Base-by-base conservation (phyloP, 352 stramenopile genomes). In the Phytophthora tentaculata region DNA sequence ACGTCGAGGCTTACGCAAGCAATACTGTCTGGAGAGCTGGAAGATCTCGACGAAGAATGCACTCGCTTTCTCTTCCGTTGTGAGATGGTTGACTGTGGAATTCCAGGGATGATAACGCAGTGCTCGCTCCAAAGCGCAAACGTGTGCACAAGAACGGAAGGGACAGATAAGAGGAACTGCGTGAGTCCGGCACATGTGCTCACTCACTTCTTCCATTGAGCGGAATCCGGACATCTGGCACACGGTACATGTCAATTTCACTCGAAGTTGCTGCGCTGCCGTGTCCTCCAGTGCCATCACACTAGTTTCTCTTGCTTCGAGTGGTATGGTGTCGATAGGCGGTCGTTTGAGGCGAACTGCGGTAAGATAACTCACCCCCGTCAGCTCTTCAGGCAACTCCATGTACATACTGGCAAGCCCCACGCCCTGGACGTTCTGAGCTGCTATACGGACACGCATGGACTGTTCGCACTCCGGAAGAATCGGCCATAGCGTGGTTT, bases 51-150 rank as follows among this genome's bases (percentile, higher is more conserved):
- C 86, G 59, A 92, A 94, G 1, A 91, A 64, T 23, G 75, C 71
- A 45, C 80, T 92, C 19, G 77, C 63, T 3, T 74, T 64, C 61
- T 95, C 87, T 32, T 92, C 83, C 0, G 47, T 23, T 5, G 82
- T 90, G 16, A 83, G 76, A 19, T 78, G 82, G 5, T 79, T 73
- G 24, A 91, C 72, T 16, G 85, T 82, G 44, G 77, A 90, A 26
- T 84, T 80, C 80, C 82, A 91, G 7, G 94, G 81, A 32, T 95
- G 87, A 45, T 94, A 95, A 2, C 85, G 83, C 2, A 95, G 70
- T 0, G 84, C 77, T n/a, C 67, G 68, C 23, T 95, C 83, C 0
- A 76, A 91, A 6, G 83, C 84, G 51, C 85, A 94, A 3, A 91
- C 67, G 56, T 95, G 87, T 1, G 69, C 29, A 20, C 87, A 95